Evolutionary conservation across 1,284 basidiomycete species (phyloP).

Genomic region (Puccinia coronata): DNA sequence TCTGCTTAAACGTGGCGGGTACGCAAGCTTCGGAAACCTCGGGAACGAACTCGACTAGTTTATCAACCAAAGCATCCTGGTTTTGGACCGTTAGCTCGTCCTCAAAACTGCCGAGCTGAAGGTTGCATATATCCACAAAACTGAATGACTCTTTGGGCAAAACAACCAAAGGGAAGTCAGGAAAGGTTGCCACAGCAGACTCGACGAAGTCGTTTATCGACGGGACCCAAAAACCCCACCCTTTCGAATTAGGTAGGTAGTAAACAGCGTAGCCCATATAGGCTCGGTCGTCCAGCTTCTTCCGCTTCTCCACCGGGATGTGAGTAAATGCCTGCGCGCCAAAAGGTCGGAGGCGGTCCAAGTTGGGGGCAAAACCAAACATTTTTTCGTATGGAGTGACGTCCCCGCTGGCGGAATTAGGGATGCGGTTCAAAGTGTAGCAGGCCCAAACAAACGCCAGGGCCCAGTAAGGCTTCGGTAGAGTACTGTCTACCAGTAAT

Average conservation of each 20-base stretch:
- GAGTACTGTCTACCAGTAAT: background rate
- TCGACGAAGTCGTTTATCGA: background rate
- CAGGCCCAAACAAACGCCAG: background rate
- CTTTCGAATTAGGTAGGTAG: background rate
- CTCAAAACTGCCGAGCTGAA: background rate
- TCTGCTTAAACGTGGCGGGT: background rate
- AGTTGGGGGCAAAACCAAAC: background rate
- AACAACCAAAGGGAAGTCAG: too few species aligned
- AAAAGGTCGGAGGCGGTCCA: background rate
- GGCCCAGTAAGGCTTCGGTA: too few species aligned
- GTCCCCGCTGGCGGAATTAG: background rate
- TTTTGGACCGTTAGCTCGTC: background rate
- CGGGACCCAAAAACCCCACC: slow-evolving; percentile 21
- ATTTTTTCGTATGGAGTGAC: background rate
- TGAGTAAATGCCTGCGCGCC: background rate
- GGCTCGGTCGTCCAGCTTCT: background rate
- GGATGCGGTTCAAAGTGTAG: background rate
- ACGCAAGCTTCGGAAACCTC: too few species aligned
- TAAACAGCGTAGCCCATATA: background rate
- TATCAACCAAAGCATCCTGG: background rate
- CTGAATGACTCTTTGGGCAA: too few species aligned
- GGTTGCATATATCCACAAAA: too few species aligned
- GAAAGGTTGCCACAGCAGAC: background rate
- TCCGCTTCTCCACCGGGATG: background rate
- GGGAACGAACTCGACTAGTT: background rate